Percentiles rank a stretch among this genome's conserved stretches.
phyloP scores from a whole-genome alignment of 2,329 filamentous ascomycete species.

The Aureobasidium sp. region DNA sequence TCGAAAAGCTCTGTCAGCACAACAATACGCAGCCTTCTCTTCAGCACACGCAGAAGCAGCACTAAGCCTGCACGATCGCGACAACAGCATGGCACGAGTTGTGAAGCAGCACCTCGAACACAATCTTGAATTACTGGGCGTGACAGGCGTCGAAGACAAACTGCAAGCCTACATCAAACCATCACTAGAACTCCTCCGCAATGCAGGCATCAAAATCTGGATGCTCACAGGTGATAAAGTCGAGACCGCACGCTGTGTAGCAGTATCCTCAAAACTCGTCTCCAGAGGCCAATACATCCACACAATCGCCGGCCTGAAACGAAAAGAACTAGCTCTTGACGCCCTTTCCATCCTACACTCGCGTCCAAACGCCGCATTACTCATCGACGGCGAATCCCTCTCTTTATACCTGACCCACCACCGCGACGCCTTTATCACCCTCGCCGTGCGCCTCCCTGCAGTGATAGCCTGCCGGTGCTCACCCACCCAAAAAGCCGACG shows the following conservation, averaged over 20 bases:
- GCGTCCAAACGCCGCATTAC: slow-evolving; percentile 77
- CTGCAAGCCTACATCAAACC: slow-evolving; percentile 93
- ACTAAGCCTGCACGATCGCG: slow-evolving; percentile 70
- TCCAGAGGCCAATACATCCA: slow-evolving; percentile 92
- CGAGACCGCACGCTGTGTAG: slow-evolving; percentile 93
- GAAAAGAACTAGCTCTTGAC: slow-evolving; percentile 78
- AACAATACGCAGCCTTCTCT: slow-evolving; percentile 77
- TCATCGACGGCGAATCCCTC: slow-evolving; percentile 92
- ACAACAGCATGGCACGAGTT: slow-evolving; percentile 72
- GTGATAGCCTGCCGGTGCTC: slow-evolving; percentile 96
- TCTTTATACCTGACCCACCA: slow-evolving; percentile 77
- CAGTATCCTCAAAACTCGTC: slow-evolving; percentile 89
- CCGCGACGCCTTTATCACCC: slow-evolving; percentile 74
- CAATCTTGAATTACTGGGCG: slow-evolving; percentile 87
- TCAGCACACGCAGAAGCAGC: slow-evolving; percentile 70
- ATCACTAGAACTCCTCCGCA: slow-evolving; percentile 86
- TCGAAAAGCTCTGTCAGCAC: slow-evolving; percentile 71
- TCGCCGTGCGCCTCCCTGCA: slow-evolving; percentile 79
- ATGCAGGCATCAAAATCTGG: slow-evolving; percentile 98
- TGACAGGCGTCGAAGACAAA: slow-evolving; percentile 96
- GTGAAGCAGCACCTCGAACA: slow-evolving; percentile 76
- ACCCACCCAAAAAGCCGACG: slow-evolving; percentile 91
- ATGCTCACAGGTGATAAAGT: slow-evolving; percentile 99
- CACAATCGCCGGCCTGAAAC: slow-evolving; percentile 68
- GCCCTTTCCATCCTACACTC: slow-evolving; percentile 81